A percentile compares a stretch with the other conserved stretches of the same genome.
phyloP scores from a whole-genome alignment of 1,284 basidiomycete genomes.

The Volvariella surrecta region DNA sequence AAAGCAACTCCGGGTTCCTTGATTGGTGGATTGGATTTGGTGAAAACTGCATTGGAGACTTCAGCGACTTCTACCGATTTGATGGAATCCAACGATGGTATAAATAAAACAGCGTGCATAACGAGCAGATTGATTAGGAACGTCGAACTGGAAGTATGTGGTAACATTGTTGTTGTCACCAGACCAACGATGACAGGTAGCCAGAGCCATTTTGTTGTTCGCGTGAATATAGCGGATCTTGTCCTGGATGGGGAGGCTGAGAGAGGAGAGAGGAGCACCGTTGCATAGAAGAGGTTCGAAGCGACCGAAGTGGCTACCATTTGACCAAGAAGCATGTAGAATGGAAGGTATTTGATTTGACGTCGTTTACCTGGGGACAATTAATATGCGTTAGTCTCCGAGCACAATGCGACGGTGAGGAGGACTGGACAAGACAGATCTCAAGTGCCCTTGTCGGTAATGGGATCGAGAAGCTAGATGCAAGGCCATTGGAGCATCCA shows the following conservation, averaged over 20 bases:
- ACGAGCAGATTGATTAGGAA: slow-evolving; percentile 55
- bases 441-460: no score
- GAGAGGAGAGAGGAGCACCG: slow-evolving; percentile 34
- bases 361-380: slow-evolving; percentile 30
- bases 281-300: slow-evolving; percentile 56
- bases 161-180: slow-evolving; percentile 38
- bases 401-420: no score
- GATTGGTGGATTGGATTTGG: no score
- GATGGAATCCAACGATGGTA: slow-evolving; percentile 36
- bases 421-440: no score
- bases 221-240: slow-evolving; percentile 4
- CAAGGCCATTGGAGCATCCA: no score
- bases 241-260: slow-evolving; percentile 8
- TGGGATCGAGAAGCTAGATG: no score
- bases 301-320: slow-evolving; percentile 68
- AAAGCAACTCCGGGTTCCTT: no score
- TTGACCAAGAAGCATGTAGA: slow-evolving; percentile 72
- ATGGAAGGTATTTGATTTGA: slow-evolving; percentile 49
- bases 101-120: slow-evolving; percentile 54
- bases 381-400: neutral
- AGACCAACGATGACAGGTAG: slow-evolving; percentile 40
- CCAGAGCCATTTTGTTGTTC: slow-evolving; percentile 25
- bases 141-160: slow-evolving; percentile 35
- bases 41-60: no score
- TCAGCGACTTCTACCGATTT: no score